Evolutionary conservation across 495 filamentous ascomycete species (phyloP).

Genomic region (Xylaria castorea): DNA sequence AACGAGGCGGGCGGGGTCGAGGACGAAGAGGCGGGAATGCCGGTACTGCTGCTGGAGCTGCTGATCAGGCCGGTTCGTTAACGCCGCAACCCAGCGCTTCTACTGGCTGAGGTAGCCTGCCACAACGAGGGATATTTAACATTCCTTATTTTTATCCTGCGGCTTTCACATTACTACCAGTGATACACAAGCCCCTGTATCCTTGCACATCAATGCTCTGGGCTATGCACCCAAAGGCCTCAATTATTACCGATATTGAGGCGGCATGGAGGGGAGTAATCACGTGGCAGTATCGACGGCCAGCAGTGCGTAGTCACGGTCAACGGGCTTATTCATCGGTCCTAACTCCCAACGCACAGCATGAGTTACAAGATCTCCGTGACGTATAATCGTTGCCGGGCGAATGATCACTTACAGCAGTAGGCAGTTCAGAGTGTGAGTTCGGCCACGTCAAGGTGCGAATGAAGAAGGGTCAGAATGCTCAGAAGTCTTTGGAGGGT

Average conservation of each 20-base stretch:
- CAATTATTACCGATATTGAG: neutral
- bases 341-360: neutral
- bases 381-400: too few species aligned
- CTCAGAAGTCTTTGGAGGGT: neutral
- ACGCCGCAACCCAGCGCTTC: conserved; percentile 16
- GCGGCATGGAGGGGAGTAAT: neutral
- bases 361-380: neutral
- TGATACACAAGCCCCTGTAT: neutral
- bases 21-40: conserved; percentile 25
- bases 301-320: neutral
- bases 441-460: neutral
- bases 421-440: neutral
- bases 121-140: neutral
- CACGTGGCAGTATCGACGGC: neutral
- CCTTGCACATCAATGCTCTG: neutral
- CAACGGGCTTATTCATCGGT: neutral
- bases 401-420: neutral
- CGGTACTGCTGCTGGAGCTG: neutral
- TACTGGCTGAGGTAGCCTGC: conserved; percentile 4
- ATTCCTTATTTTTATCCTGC: neutral
- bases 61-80: conserved; percentile 18
- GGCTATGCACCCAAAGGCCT: neutral
- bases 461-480: neutral
- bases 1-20: conserved; percentile 25
- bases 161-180: neutral